Conservation (phyloP, 129 eudicot species). For the Tanacetum coccineum region DNA sequence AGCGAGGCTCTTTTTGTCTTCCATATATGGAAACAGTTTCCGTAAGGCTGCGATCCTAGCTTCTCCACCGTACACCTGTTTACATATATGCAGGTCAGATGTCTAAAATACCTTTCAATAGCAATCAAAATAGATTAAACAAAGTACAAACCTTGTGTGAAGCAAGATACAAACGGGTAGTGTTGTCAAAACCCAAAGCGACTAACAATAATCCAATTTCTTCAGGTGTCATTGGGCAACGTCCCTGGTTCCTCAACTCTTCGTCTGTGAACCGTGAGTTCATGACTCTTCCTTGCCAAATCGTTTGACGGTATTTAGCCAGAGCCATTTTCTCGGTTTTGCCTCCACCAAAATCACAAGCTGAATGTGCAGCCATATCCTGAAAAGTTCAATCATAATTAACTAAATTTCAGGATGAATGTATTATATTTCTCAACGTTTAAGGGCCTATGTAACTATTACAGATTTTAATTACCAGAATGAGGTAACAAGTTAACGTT, state of each 20-base stretch:
- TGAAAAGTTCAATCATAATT: conserved; percentile 25
- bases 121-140: neutral
- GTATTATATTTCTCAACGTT: neutral
- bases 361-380: conserved; percentile 99
- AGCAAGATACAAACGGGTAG: conserved; percentile 89
- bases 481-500: too few relatives aligned
- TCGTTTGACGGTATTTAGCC: conserved; percentile 78
- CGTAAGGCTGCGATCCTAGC: conserved; percentile 79
- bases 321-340: conserved; percentile 90
- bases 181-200: conserved; percentile 91
- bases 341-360: conserved; percentile 99
- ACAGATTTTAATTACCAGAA: too few relatives aligned
- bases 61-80: conserved; percentile 93
- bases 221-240: conserved; percentile 98
- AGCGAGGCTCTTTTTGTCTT: conserved; percentile 93
- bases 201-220: conserved; percentile 90
- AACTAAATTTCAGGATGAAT: neutral
- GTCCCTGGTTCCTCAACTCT: conserved; percentile 89
- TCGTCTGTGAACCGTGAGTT: conserved; percentile 95
- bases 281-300: conserved; percentile 95
- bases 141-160: conserved; percentile 74
- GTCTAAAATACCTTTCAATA: conserved; percentile 8
- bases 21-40: conserved; percentile 76
- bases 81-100: conserved; percentile 10
- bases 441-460: neutral